Evolutionary conservation across 2,329 filamentous ascomycete genomes (phyloP), one percentile per base, ranked within the genome.

Genomic region (Aspergillus floridensis): DNA sequence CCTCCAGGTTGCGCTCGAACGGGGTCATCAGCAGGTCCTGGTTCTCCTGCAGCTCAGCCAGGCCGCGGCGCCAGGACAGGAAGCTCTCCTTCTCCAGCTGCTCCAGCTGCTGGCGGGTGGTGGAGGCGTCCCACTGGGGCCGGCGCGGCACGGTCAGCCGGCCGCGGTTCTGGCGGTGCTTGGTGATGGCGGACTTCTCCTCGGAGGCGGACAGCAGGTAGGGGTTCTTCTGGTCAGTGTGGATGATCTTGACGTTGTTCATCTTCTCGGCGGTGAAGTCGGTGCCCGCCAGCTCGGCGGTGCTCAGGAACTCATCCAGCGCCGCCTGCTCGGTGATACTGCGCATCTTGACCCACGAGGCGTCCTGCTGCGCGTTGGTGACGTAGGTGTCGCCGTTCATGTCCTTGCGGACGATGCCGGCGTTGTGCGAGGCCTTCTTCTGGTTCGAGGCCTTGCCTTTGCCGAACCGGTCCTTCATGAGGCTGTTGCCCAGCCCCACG

Each of bases 231-330:
- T 97, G 93, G 75, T 97, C 92, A 66, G 88, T 89, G 75, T 99
- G 95, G 68, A 99, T 97, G 74, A 99, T 97, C 81, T 97, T 97
- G 78, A 98, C 90, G 73, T 96, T 98, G 79, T 93, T 98, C 86
- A 96, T 90, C 84, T 98, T 98, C 81, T 98, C 93, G 29, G 95
- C 96, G 1, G 93, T 98, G 77, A 99, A 99, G 75, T 99, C 95
- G 66, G 95, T 99, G 65, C 92, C 93, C n/a, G 95, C 95, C 68
- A 99, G 82, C 79, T 98, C 93, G 64, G 95, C 96, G 1, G 95
- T 99, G 59, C 90, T 91, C 65, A 99, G 81, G 76, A 99, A 99
- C 77, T 99, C 95, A 76, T 99, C 95, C 63, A 99, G 86, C 49
- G 93, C 93, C 67, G 89, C 93, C 78, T 99, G 95, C 81, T 99